Evolutionary conservation across 2,329 filamentous ascomycete genomes (phyloP), one percentile per base, ranked within the genome.

Genomic region (Albifimbria verrucaria): DNA sequence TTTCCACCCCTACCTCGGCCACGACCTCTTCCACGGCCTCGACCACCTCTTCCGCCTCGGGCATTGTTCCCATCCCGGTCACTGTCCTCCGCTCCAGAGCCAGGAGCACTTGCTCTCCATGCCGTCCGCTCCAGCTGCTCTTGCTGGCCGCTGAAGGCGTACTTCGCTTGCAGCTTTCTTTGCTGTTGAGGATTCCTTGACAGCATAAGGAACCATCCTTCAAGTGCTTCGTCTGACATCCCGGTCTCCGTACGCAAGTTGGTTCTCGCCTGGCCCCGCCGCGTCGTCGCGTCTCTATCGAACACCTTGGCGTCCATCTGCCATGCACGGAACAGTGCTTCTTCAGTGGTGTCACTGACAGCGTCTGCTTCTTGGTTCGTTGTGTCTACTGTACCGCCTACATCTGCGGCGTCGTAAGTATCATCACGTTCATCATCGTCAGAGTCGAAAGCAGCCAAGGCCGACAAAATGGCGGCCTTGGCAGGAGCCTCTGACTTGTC

Each of bases 401-500:
- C 91, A 65, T 97, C 94, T 48, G 86, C 90, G 2, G 87, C 85
- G 63, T 99, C 94, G 66, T 99, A 99, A 0, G 93, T 97, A 68
- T 99, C 94, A 68, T 99, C 94, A 32, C 92, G 84, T 73, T 99
- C 94, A 68, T 99, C 94, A 60, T 97, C 94, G 62, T 97, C 93
- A 0, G 87, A 88, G 72, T 97, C 92, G 60, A 97, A 97, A 1
- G 88, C 82, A 17, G 91, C 90, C 2, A 97, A 82, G 0, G 93
- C 93, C 3, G 92, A 90, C 22, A 96, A 75, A 61, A 97, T 96
- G 11, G 91, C 88, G 0, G 91, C 90, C 72, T 95, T 96, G 62
- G 86, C 86, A 2, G 87, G 83, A 3, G 86, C 84, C 1, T 74
- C 74, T 20, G 81, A 79, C 49, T 81, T 81, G 64, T 91, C 86